These are phyloP conservation scores for Solanum dulcamara DNA, from an alignment of 257 asterid species.

Conservation along the genomic window DNA sequence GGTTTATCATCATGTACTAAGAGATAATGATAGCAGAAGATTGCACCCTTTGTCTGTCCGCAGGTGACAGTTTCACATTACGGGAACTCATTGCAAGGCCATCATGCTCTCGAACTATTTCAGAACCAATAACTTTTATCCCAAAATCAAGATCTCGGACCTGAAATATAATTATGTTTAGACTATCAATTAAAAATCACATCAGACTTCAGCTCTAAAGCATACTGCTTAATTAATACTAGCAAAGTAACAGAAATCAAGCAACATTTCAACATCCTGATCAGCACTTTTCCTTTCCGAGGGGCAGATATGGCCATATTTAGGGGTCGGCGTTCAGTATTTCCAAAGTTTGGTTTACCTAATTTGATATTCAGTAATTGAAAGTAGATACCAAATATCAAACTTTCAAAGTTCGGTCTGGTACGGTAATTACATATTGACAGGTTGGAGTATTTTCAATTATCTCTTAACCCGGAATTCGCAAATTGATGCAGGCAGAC, in stretches of 20 bases:
- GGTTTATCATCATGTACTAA: background rate
- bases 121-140: constrained; percentile 59
- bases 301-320: background rate
- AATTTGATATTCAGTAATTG: background rate
- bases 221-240: background rate
- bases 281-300: background rate
- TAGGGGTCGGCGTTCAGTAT: background rate
- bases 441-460: background rate
- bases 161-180: constrained; percentile 20
- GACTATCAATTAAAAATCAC: background rate
- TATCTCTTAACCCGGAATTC: background rate
- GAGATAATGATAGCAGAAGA: background rate
- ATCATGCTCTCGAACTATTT: constrained; percentile 60
- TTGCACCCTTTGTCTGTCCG: constrained; percentile 61
- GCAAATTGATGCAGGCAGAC: background rate
- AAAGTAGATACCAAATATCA: background rate
- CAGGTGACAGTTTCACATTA: constrained; percentile 65
- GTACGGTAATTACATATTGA: background rate
- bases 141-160: constrained; percentile 92
- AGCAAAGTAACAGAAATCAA: background rate
- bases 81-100: constrained; percentile 97
- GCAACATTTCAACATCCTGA: background rate
- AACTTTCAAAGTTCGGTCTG: background rate
- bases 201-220: background rate
- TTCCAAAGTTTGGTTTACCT: background rate